Evolutionary conservation across 805 yeast species (phyloP).

Genomic region (Zygosaccharomyces lentus): DNA sequence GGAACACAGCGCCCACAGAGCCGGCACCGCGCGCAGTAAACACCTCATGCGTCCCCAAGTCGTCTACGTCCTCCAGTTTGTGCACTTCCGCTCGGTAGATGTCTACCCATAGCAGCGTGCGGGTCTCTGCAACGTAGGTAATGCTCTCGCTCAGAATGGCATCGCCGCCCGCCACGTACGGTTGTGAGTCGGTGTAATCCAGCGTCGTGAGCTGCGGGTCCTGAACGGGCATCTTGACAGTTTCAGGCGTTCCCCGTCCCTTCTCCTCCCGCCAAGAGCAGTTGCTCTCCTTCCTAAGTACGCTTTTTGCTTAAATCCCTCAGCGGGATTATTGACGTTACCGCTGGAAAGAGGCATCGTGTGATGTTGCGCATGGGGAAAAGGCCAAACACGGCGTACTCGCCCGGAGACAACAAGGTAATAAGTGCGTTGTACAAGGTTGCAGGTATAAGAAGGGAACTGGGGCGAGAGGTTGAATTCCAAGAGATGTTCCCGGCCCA

Average conservation of each 20-base stretch:
- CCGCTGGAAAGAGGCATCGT: not conserved
- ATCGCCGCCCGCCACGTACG: constrained; percentile 22
- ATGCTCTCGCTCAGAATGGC: constrained; percentile 60
- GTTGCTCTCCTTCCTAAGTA: not conserved
- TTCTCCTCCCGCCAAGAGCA: not conserved
- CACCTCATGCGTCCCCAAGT: constrained; percentile 15
- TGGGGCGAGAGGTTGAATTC: not conserved
- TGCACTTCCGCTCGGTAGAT: constrained; percentile 38
- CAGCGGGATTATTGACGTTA: not conserved
- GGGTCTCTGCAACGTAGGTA: constrained; percentile 54
- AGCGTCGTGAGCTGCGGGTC: not conserved
- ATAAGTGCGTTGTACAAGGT: not conserved
- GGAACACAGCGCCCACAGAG: constrained; percentile 67
- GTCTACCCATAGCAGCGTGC: constrained; percentile 45
- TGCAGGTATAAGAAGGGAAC: not conserved
- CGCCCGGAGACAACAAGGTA: not conserved
- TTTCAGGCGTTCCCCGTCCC: not conserved
- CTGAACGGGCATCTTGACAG: not conserved
- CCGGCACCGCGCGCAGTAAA: constrained; percentile 17
- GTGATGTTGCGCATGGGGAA: not conserved
- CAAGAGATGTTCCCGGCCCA: not conserved
- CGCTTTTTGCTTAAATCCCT: not conserved
- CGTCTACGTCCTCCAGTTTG: constrained; percentile 27
- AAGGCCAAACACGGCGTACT: not conserved
- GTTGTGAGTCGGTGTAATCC: constrained; percentile 13